Conservation (phyloP, 1,139 yeast species). For the Candida gigantensis region DNA sequence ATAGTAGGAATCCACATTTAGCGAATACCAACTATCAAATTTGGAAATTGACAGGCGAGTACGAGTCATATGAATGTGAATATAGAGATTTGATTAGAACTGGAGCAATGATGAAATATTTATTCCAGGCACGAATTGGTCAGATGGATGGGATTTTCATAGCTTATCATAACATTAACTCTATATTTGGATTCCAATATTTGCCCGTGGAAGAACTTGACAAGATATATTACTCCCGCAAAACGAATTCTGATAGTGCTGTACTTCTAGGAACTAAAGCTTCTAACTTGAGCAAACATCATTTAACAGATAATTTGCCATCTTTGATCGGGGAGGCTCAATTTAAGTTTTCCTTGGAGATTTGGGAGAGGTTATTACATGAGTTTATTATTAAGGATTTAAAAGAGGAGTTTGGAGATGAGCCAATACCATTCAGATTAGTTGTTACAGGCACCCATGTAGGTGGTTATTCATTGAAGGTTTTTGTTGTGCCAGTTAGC, state of each 20-base stretch:
- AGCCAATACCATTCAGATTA: slow-evolving; percentile 29
- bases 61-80: slow-evolving; percentile 82
- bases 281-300: slow-evolving; percentile 13
- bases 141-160: slow-evolving; percentile 95
- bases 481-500: slow-evolving; percentile 36
- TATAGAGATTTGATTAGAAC: slow-evolving; percentile 72
- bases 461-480: slow-evolving; percentile 26
- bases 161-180: slow-evolving; percentile 82
- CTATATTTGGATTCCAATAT: slow-evolving; percentile 89
- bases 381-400: slow-evolving; percentile 36
- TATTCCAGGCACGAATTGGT: slow-evolving; percentile 91
- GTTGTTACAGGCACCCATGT: slow-evolving; percentile 17
- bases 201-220: slow-evolving; percentile 76
- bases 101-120: slow-evolving; percentile 75
- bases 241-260: slow-evolving; percentile 17
- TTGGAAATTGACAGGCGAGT: slow-evolving; percentile 57
- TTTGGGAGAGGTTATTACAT: slow-evolving; percentile 54
- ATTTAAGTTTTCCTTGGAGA: slow-evolving; percentile 60
- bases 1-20: slow-evolving; percentile 60
- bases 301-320: slow-evolving; percentile 37
- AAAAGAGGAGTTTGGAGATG: slow-evolving; percentile 13
- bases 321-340: slow-evolving; percentile 68
- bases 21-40: slow-evolving; percentile 62
- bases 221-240: slow-evolving; percentile 31
- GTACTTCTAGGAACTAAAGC: slow-evolving; percentile 13